Percentiles rank a stretch among this genome's conserved stretches.
These are phyloP conservation scores for Phytophthora melonis DNA, from an alignment of 352 stramenopile genomes.

Conservation along the genomic window DNA sequence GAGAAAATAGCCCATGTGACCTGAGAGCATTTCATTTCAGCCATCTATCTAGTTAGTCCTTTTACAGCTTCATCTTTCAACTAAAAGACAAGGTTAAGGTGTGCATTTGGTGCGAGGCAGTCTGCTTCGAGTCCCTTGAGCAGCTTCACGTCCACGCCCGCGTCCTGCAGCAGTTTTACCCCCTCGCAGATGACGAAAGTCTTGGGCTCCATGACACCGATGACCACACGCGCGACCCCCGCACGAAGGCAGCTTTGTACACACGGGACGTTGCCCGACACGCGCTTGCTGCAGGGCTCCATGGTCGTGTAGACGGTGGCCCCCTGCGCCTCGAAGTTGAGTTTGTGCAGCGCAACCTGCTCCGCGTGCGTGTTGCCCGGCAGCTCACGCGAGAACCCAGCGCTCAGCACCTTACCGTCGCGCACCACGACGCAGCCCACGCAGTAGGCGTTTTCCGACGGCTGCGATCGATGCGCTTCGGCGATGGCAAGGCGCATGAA, in stretches of 20 bases:
- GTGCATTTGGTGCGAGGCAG: slow-evolving; percentile 77
- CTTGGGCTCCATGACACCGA: slow-evolving; percentile 87
- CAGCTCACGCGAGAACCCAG: slow-evolving; percentile 87
- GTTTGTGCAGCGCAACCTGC: slow-evolving; percentile 86
- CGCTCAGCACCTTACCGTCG: slow-evolving; percentile 64
- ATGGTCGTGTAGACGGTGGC: slow-evolving; percentile 92
- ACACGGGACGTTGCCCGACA: slow-evolving; percentile 88
- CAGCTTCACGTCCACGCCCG: slow-evolving; percentile 74
- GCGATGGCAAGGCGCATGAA: slow-evolving; percentile 86
- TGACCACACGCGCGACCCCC: slow-evolving; percentile 72
- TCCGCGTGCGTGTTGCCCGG: slow-evolving; percentile 91
- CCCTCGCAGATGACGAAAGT: slow-evolving; percentile 91
- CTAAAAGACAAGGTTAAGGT: slow-evolving; percentile 74
- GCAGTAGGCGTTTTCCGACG: slow-evolving; percentile 81
- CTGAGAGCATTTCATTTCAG: not conserved
- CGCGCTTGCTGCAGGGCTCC: slow-evolving; percentile 88
- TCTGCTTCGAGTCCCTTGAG: slow-evolving; percentile 78
- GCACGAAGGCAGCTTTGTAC: slow-evolving; percentile 83
- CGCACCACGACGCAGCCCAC: slow-evolving; percentile 84
- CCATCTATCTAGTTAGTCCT: not conserved
- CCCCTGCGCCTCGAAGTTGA: slow-evolving; percentile 68
- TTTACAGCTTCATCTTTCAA: not conserved
- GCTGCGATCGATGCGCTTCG: slow-evolving; percentile 80
- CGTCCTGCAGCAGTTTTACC: slow-evolving; percentile 72
- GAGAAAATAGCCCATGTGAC: too few species aligned